Evolutionary conservation across 345 rosid genomes (phyloP).

Genomic region (Murraya koenigii): DNA sequence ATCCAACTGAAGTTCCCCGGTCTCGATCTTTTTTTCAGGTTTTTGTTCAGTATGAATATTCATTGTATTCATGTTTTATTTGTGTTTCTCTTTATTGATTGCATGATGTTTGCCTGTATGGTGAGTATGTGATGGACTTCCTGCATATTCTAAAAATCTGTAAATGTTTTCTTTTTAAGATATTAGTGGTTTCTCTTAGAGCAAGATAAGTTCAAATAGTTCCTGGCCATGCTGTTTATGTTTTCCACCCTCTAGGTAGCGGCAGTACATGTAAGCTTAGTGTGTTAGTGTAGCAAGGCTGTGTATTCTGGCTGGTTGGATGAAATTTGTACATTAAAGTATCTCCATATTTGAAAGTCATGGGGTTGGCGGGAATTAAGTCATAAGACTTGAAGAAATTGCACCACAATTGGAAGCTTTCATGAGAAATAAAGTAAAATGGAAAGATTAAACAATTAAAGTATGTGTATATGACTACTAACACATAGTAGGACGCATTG

Average conservation of each 20-base stretch:
- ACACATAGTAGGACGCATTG: neutral
- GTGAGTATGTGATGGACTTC: neutral
- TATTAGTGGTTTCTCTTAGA: neutral
- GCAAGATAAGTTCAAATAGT: neutral
- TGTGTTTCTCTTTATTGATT: neutral
- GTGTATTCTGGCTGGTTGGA: neutral
- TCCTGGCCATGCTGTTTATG: neutral
- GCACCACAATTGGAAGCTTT: neutral
- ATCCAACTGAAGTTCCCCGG: slow-evolving; percentile 46
- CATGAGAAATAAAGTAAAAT: neutral
- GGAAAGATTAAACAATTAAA: neutral
- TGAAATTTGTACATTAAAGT: neutral
- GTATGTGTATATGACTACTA: neutral
- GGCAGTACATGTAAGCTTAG: neutral
- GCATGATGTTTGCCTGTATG: neutral
- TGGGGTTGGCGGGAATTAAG: neutral
- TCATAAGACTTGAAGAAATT: neutral
- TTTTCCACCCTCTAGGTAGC: neutral
- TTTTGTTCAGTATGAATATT: slow-evolving; percentile 11
- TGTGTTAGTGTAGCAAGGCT: neutral
- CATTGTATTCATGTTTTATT: neutral
- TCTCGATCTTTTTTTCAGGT: slow-evolving; percentile 77
- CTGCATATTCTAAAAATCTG: neutral
- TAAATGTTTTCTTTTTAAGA: neutral
- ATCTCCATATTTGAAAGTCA: neutral